Base-by-base conservation (phyloP, 768 basidiomycete genomes). In the Boletellus ananas region DNA sequence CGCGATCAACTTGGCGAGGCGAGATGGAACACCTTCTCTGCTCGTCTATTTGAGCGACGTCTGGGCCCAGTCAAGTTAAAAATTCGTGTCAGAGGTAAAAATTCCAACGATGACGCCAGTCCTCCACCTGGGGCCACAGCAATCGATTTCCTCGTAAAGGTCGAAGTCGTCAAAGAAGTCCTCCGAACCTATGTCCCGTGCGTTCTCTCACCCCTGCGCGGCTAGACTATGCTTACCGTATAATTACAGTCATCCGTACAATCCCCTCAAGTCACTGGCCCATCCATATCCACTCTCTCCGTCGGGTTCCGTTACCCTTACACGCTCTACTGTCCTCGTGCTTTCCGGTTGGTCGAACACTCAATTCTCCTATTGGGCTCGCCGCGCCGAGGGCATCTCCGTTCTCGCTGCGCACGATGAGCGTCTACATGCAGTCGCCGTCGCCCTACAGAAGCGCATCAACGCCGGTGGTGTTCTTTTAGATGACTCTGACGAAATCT, bases 331-430 rank as follows among this genome's bases (percentile, higher is more conserved):
- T 38, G 72, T 77, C 45, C 72, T 77, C 43, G 62, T 72, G 39
- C 69, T 77, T 43, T 76, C 76, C 6, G 76, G 76, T 50, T 79
- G 76, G 76, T 79, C 77, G 17, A 77, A 79, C 43, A 78, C 76
- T 9, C 77, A 79, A 49, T 77, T 77, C 43, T 78, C 76, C 40
- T 79, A 79, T 51, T 77, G 76, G 77, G 74, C 76, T n/a, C 74
- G 76, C 45, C 75, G 76, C 27, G 64, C 71, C 6, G 77, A 79
- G 59, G 76, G 74, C 25, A 71, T 77, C 39, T 76, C 75, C 43
- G 76, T 79, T 34, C 68, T 77, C 27, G 66, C 70, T 14, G 53
- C 64, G 34, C 68, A 73, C 38, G 76, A 77, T 53, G 61, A 63
- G 34, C 71, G 71, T 36, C 65, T 77, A 36, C 68, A 60, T 20